Evolutionary conservation across 352 stramenopile genomes (phyloP).

Genomic region (Phytophthora ohioensis): DNA sequence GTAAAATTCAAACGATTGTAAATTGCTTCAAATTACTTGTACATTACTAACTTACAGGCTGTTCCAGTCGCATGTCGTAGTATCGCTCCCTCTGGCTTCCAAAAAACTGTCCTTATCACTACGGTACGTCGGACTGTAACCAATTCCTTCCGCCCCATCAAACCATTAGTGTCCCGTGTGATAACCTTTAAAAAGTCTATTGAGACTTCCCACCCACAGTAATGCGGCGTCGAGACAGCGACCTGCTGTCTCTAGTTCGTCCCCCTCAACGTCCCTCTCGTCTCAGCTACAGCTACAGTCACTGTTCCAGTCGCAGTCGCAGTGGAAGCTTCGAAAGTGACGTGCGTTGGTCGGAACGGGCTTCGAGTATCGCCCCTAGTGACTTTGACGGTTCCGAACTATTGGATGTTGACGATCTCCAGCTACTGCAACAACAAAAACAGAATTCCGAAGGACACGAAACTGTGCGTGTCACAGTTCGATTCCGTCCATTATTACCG

Average conservation of each 20-base stretch:
- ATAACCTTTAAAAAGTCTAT: not conserved
- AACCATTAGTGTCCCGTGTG: not conserved
- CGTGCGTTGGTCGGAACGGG: conserved; percentile 27
- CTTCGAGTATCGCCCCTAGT: conserved; percentile 26
- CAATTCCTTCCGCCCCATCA: conserved; percentile 19
- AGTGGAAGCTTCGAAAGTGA: conserved; percentile 45
- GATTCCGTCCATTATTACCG: conserved; percentile 45
- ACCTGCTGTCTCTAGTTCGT: conserved; percentile 31
- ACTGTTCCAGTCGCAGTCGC: conserved; percentile 46
- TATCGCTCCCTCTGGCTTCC: conserved; percentile 25
- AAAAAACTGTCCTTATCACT: conserved; percentile 7
- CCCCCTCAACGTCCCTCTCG: conserved; percentile 10
- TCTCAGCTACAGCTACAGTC: conserved; percentile 43
- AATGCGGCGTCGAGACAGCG: conserved; percentile 46
- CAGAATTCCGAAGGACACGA: conserved; percentile 28
- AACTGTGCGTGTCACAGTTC: conserved; percentile 50
- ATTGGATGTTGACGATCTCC: conserved; percentile 46
- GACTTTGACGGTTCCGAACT: conserved; percentile 45
- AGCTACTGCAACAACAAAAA: conserved; percentile 37
- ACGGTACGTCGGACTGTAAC: conserved; percentile 17
- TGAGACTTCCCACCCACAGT: not conserved
- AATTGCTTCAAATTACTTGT: not conserved
- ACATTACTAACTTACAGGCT: conserved; percentile 1
- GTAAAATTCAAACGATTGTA: conserved; percentile 1
- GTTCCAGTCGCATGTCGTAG: conserved; percentile 9